These are phyloP conservation scores for Dioscorea dumetorum DNA, from an alignment of 106 monocot species.

Conservation along the genomic window DNA sequence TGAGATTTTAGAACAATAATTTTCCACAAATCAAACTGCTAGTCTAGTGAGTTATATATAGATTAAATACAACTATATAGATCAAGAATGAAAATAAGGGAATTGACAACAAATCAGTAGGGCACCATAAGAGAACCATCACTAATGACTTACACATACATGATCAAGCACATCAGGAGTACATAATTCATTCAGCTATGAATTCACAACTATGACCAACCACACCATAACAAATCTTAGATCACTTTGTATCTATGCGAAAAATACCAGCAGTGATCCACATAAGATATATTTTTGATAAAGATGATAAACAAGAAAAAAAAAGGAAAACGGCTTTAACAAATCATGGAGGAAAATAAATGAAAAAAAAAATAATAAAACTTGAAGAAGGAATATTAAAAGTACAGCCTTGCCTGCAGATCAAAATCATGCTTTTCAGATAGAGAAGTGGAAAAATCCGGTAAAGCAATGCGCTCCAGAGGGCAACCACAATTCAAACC, in stretches of 20 bases:
- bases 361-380: background rate
- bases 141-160: too few relatives aligned
- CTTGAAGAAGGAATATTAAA: too few relatives aligned
- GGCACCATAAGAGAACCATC: too few relatives aligned
- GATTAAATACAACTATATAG: too few relatives aligned
- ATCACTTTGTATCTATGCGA: background rate
- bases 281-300: background rate
- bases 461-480: slow-evolving; percentile 34
- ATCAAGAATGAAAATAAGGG: too few relatives aligned
- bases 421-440: slow-evolving; percentile 66
- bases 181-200: too few relatives aligned
- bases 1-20: too few relatives aligned
- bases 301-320: background rate
- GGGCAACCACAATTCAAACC: slow-evolving; percentile 75
- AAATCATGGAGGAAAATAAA: background rate
- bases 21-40: too few relatives aligned
- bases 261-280: background rate
- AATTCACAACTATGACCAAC: too few relatives aligned
- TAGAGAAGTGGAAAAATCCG: slow-evolving; percentile 26
- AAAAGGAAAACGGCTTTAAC: background rate
- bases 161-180: too few relatives aligned
- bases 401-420: slow-evolving; percentile 46
- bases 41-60: too few relatives aligned
- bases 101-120: too few relatives aligned
- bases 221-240: background rate